phyloP scores from a whole-genome alignment of 257 asterid species.

The Ajuga chamaepitys region DNA sequence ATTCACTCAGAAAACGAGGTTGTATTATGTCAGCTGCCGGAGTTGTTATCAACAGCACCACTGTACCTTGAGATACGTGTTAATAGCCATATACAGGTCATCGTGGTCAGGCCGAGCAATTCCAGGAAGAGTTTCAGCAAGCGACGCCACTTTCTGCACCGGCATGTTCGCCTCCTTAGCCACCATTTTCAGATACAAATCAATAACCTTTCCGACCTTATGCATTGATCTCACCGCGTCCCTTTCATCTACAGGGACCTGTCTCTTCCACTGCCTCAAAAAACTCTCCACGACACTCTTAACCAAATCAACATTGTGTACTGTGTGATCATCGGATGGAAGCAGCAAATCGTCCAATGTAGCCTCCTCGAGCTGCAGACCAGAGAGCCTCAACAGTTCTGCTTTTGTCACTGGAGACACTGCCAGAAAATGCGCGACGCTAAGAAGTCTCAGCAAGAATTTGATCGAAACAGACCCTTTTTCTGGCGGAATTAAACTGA shows the following conservation, averaged over 20 bases:
- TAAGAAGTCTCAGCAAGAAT: slow-evolving; percentile 55
- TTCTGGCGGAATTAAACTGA: slow-evolving; percentile 59
- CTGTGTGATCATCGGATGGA: slow-evolving; percentile 10
- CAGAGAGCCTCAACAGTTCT: slow-evolving; percentile 49
- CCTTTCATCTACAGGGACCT: slow-evolving; percentile 19
- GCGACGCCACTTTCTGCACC: slow-evolving; percentile 39
- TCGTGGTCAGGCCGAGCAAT: slow-evolving; percentile 58
- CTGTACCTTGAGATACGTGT: slow-evolving; percentile 55
- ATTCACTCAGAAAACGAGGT: no score
- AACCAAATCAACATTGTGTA: slow-evolving; percentile 41
- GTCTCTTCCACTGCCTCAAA: slow-evolving; percentile 49
- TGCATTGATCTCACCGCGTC: slow-evolving; percentile 20
- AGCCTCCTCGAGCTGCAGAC: slow-evolving; percentile 60
- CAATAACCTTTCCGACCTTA: slow-evolving; percentile 46
- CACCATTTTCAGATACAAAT: slow-evolving; percentile 51
- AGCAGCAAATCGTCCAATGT: slow-evolving; percentile 43
- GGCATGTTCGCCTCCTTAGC: slow-evolving; percentile 41
- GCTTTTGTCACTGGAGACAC: slow-evolving; percentile 49
- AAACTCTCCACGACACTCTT: slow-evolving; percentile 47
- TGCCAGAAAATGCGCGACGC: slow-evolving; percentile 27
- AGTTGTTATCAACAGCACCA: no score
- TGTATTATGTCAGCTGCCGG: no score
- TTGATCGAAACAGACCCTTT: slow-evolving; percentile 53
- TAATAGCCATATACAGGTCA: slow-evolving; percentile 58
- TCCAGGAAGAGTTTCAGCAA: slow-evolving; percentile 59